Conservation (phyloP, 371 early-diverging fungal genomes). For the Mortierella sp. region DNA sequence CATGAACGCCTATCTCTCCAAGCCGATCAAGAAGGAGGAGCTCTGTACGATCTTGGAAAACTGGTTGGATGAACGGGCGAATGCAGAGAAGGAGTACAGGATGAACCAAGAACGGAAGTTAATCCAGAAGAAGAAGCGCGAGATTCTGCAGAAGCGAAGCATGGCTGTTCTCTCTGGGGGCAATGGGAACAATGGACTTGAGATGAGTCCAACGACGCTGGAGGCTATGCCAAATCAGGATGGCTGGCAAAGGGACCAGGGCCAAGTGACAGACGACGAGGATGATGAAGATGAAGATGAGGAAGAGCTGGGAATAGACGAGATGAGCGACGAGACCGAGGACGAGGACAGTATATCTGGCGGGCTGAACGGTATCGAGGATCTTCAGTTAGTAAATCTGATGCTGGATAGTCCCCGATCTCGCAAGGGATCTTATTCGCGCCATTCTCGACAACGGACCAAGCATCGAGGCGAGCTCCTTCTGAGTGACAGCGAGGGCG, state of each 20-base stretch:
- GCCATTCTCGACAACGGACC: constrained; percentile 11
- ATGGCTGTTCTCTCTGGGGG: constrained; percentile 23
- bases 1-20: constrained; percentile 59
- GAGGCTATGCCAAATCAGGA: not conserved
- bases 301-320: constrained; percentile 18
- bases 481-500: constrained; percentile 33
- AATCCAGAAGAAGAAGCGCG: constrained; percentile 48
- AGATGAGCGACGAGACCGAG: constrained; percentile 2
- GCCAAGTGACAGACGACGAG: constrained; percentile 23
- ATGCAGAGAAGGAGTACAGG: constrained; percentile 18
- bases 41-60: constrained; percentile 36
- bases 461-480: constrained; percentile 21
- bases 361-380: constrained; percentile 9
- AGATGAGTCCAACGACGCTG: not conserved
- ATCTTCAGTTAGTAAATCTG: constrained; percentile 19
- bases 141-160: constrained; percentile 37
- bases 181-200: not conserved
- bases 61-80: constrained; percentile 46
- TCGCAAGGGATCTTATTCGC: constrained; percentile 24
- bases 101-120: constrained; percentile 29
- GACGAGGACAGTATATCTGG: constrained; percentile 10
- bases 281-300: constrained; percentile 30
- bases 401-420: constrained; percentile 6
- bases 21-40: constrained; percentile 55
- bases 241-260: constrained; percentile 21